Percentiles rank a stretch among this genome's conserved stretches.
These are phyloP conservation scores for Exophiala viscosa DNA, from an alignment of 2,329 filamentous ascomycete genomes.

Conservation along the genomic window DNA sequence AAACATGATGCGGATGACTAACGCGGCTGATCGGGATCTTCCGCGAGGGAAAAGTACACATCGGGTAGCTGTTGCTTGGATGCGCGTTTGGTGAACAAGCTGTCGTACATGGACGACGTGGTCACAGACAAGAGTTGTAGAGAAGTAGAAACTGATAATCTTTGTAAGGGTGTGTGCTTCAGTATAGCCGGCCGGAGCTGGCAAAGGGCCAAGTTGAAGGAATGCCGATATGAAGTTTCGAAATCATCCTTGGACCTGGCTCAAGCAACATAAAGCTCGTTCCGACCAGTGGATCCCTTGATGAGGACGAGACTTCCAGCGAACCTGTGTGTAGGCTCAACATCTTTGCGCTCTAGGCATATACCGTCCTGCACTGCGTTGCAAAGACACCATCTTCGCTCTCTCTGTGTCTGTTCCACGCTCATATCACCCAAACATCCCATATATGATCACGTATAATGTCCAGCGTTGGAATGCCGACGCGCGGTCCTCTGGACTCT, in stretches of 20 bases:
- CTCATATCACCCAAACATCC: conserved; percentile 52
- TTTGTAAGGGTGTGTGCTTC: conserved; percentile 4
- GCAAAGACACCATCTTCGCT: conserved; percentile 42
- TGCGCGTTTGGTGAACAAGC: conserved; percentile 47
- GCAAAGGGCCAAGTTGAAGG: conserved; percentile 22
- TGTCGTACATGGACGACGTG: conserved; percentile 31
- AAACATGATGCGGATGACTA: conserved; percentile 58
- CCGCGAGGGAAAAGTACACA: conserved; percentile 42
- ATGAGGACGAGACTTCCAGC: conserved; percentile 16
- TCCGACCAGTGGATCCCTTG: conserved; percentile 27
- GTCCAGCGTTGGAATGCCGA: conserved; percentile 54
- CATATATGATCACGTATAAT: conserved; percentile 59
- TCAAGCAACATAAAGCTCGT: conserved; percentile 26
- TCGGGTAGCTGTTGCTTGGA: conserved; percentile 52
- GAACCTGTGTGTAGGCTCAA: conserved; percentile 19
- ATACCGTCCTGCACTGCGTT: conserved; percentile 6
- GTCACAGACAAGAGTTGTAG: conserved; percentile 35
- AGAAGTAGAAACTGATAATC: conserved; percentile 37
- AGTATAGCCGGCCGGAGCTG: conserved; percentile 23
- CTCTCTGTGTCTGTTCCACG: conserved; percentile 40
- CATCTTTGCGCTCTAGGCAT: conserved; percentile 23
- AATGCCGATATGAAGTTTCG: conserved; percentile 18
- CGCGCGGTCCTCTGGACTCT: conserved; percentile 42
- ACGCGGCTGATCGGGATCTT: conserved; percentile 61
- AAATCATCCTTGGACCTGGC: conserved; percentile 21